Percentiles rank a stretch among this genome's conserved stretches.
Conservation (phyloP, 2,329 filamentous ascomycete genomes). For the Aureobasidium zeae region DNA sequence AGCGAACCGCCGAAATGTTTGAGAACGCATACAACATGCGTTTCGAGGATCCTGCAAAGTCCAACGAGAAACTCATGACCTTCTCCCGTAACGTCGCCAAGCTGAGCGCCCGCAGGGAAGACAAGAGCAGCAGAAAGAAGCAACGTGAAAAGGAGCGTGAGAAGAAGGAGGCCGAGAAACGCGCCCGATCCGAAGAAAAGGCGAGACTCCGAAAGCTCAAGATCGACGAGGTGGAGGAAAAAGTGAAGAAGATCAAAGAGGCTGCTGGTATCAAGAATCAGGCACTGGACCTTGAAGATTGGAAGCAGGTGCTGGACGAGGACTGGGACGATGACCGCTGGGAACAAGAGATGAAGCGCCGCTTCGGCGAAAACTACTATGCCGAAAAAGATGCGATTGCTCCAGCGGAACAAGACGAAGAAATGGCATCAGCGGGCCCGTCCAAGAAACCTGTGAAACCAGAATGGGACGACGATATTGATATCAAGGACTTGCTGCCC, state of each 20-base stretch:
- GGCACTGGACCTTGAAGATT: slow-evolving; percentile 63
- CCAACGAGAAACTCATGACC: slow-evolving; percentile 78
- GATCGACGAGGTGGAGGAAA: slow-evolving; percentile 81
- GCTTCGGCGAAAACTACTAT: slow-evolving; percentile 89
- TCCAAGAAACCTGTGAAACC: slow-evolving; percentile 84
- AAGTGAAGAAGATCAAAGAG: slow-evolving; percentile 78
- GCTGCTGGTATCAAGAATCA: slow-evolving; percentile 67
- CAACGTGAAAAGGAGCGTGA: slow-evolving; percentile 68
- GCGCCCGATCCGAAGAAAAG: slow-evolving; percentile 67
- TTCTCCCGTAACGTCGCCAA: slow-evolving; percentile 81
- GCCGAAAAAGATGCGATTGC: slow-evolving; percentile 46
- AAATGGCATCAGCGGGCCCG: slow-evolving; percentile 49
- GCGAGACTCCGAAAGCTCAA: slow-evolving; percentile 77
- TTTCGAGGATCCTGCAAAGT: slow-evolving; percentile 82
- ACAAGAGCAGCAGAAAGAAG: slow-evolving; percentile 69
- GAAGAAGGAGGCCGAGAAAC: slow-evolving; percentile 69
- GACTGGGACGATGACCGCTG: slow-evolving; percentile 84
- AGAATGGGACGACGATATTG: slow-evolving; percentile 93
- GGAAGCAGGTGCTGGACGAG: slow-evolving; percentile 74
- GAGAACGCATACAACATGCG: slow-evolving; percentile 92
- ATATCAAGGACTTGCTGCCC: slow-evolving; percentile 84
- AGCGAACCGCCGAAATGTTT: slow-evolving; percentile 70
- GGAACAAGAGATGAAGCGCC: slow-evolving; percentile 81
- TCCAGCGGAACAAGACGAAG: slow-evolving; percentile 23
- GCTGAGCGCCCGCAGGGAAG: slow-evolving; percentile 78